These are phyloP conservation scores for Letharia lupina DNA, from an alignment of 495 filamentous ascomycete species.

Conservation along the genomic window DNA sequence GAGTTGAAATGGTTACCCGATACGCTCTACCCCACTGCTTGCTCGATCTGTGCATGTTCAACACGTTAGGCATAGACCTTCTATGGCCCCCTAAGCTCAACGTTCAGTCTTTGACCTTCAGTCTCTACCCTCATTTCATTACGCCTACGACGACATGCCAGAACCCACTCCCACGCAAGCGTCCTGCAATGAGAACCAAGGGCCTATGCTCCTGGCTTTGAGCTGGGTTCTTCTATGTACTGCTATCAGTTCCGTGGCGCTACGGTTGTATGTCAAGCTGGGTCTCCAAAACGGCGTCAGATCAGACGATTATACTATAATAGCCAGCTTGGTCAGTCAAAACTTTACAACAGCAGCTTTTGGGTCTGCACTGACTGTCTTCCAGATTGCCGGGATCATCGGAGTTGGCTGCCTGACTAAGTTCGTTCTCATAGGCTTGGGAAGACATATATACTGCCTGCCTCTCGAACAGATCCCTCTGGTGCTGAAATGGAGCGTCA, in stretches of 20 bases:
- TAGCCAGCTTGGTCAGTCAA: slow-evolving; percentile 22
- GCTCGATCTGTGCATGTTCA: background rate
- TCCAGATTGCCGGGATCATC: slow-evolving; percentile 19
- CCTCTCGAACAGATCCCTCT: slow-evolving; percentile 14
- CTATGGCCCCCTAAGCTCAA: background rate
- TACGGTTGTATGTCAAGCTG: slow-evolving; percentile 22
- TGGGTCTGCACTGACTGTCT: background rate
- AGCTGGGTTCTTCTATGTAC: slow-evolving; percentile 13
- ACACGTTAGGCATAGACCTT: slow-evolving; percentile 1
- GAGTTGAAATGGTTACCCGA: background rate
- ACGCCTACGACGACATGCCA: slow-evolving; percentile 14
- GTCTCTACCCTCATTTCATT: background rate
- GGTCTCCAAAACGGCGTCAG: slow-evolving; percentile 17
- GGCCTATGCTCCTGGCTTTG: slow-evolving; percentile 20
- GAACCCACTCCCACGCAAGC: slow-evolving; percentile 8
- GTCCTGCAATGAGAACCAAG: slow-evolving; percentile 20
- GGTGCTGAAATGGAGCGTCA: slow-evolving; percentile 22
- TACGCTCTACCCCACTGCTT: background rate
- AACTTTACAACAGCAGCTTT: background rate
- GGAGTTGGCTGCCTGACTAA: slow-evolving; percentile 19
- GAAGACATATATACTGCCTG: slow-evolving; percentile 23
- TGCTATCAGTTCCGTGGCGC: slow-evolving; percentile 17
- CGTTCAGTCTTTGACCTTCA: background rate
- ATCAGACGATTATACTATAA: slow-evolving; percentile 23
- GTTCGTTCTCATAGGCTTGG: slow-evolving; percentile 19